Conservation (phyloP, 495 filamentous ascomycete species). For the Aspergillus heteromorphus region DNA sequence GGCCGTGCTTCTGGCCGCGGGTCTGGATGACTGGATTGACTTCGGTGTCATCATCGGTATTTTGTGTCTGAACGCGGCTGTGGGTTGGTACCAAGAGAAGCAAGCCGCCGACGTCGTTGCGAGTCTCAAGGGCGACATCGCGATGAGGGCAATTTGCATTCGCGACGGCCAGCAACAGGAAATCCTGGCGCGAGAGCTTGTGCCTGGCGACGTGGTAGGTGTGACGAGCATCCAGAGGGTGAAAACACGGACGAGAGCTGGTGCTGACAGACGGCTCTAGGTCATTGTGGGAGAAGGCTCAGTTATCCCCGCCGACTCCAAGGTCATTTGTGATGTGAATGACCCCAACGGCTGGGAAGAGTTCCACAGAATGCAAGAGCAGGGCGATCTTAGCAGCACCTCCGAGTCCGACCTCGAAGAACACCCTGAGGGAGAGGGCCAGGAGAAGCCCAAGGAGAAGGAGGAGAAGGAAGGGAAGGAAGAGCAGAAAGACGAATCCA, state of each 20-base stretch:
- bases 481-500: conserved; percentile 10
- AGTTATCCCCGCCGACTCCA: conserved; percentile 65
- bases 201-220: conserved; percentile 75
- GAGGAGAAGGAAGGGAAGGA: conserved; percentile 14
- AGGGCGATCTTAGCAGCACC: conserved; percentile 50
- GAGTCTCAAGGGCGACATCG: conserved; percentile 74
- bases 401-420: conserved; percentile 49
- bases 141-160: conserved; percentile 63
- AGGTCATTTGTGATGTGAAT: conserved; percentile 67
- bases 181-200: conserved; percentile 68
- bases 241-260: neutral
- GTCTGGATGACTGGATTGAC: conserved; percentile 72
- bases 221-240: neutral
- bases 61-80: conserved; percentile 64
- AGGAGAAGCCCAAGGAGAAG: conserved; percentile 9
- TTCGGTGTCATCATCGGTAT: conserved; percentile 82
- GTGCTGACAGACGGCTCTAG: conserved; percentile 32
- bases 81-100: conserved; percentile 83
- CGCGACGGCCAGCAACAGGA: conserved; percentile 61
- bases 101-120: conserved; percentile 79
- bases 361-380: conserved; percentile 50
- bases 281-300: conserved; percentile 65
- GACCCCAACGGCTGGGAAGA: conserved; percentile 61
- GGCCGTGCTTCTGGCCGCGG: conserved; percentile 68
- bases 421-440: conserved; percentile 9